These are phyloP conservation scores for Solanum neorickii DNA, from an alignment of 257 asterid species.

Conservation along the genomic window DNA sequence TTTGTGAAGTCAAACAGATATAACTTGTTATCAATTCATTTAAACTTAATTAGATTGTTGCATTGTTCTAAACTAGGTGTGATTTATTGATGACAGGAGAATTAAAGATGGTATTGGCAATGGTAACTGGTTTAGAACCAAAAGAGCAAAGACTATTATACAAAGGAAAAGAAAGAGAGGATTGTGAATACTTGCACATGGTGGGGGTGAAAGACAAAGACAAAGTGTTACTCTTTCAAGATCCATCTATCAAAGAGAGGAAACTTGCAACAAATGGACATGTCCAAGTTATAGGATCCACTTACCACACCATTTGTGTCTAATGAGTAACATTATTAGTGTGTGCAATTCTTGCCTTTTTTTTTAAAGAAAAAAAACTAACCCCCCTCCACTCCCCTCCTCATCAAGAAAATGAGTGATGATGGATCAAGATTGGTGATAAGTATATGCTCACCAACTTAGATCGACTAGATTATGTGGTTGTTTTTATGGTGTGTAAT, in stretches of 20 bases:
- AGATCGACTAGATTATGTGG: background rate
- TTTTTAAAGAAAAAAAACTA: background rate
- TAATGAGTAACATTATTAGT: slow-evolving; percentile 1
- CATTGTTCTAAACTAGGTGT: no score
- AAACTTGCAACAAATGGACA: slow-evolving; percentile 1
- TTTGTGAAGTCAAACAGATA: no score
- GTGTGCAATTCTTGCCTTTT: background rate
- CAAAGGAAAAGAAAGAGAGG: no score
- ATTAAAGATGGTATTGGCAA: no score
- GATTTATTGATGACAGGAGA: no score
- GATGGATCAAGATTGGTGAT: slow-evolving; percentile 7
- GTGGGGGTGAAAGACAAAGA: slow-evolving; percentile 70
- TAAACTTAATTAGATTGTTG: no score
- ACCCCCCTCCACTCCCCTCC: background rate
- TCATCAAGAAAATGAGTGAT: background rate
- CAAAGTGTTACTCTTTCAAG: slow-evolving; percentile 65
- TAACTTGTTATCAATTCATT: no score
- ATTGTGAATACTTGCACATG: slow-evolving; percentile 65
- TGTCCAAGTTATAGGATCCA: slow-evolving; percentile 16
- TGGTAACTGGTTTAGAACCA: no score
- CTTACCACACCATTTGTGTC: slow-evolving; percentile 46
- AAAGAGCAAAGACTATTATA: no score
- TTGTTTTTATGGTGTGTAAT: background rate
- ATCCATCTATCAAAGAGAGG: slow-evolving; percentile 62
- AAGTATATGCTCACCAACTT: slow-evolving; percentile 11